Percentiles rank a stretch among this genome's conserved stretches.
These are phyloP conservation scores for Rutstroemia sp. DNA, from an alignment of 2,329 filamentous ascomycete genomes.

Conservation along the genomic window DNA sequence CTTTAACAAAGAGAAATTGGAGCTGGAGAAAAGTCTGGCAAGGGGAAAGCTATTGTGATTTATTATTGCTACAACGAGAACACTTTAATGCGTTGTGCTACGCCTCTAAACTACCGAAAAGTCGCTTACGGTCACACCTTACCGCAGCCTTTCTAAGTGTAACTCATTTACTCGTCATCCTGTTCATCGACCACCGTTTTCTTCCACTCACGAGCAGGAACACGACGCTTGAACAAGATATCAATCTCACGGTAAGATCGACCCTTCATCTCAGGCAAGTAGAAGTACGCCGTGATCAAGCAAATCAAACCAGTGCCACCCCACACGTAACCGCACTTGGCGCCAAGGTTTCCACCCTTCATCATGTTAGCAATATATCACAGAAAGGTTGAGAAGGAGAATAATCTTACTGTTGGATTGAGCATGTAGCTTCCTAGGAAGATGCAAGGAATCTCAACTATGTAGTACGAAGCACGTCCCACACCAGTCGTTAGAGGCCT, in stretches of 20 bases:
- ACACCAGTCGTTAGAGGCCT: slow-evolving; percentile 58
- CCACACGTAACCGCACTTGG: slow-evolving; percentile 54
- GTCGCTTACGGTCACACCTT: too few species aligned
- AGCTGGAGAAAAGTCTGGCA: too few species aligned
- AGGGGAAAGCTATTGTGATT: too few species aligned
- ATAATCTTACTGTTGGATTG: slow-evolving; percentile 31
- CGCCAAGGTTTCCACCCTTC: slow-evolving; percentile 36
- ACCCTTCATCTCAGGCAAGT: slow-evolving; percentile 52
- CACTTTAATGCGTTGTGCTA: too few species aligned
- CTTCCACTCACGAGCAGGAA: slow-evolving; percentile 36
- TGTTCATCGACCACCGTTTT: slow-evolving; percentile 48
- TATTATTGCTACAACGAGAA: too few species aligned
- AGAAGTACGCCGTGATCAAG: slow-evolving; percentile 41
- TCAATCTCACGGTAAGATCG: slow-evolving; percentile 44
- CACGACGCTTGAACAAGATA: slow-evolving; percentile 35
- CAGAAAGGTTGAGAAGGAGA: too few species aligned
- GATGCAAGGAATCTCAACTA: slow-evolving; percentile 59
- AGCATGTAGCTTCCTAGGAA: slow-evolving; percentile 56
- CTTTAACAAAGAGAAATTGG: too few species aligned
- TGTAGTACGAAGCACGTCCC: slow-evolving; percentile 56
- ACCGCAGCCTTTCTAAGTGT: too few species aligned
- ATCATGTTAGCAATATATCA: neutral
- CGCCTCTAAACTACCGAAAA: too few species aligned
- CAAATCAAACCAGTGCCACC: slow-evolving; percentile 50
- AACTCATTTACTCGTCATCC: slow-evolving; percentile 50